Base-by-base conservation (phyloP, 1,284 basidiomycete species). In the Kwoniella shivajii region DNA sequence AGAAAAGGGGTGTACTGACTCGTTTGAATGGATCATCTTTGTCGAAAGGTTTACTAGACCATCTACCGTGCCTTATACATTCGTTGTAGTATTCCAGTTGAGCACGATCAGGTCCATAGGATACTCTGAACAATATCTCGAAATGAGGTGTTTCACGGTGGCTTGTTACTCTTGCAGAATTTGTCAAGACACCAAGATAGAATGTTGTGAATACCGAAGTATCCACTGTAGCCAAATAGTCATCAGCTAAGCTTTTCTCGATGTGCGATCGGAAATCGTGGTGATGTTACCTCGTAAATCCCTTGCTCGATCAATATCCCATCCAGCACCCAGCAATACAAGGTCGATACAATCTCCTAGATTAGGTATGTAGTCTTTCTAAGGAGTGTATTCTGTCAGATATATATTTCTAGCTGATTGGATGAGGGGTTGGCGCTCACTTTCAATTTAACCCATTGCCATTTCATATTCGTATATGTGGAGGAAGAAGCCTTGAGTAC, bases 291-390 rank as follows among this genome's bases (percentile, higher is more conserved):
- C 89, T 72, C 86, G 75, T 2, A 94, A 79, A 54, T 88, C 86
- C 44, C 88, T 78, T 3, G 83, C 92, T 9, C 92, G 82, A 34
- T 88, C 83, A 64, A 85, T 86, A 59, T 90, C 87, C 88, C 89
- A 92, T 0, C 83, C 79, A 13, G 86, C 89, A 1, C 85, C 92
- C 24, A 93, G 72, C 20, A 92, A 71, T 0, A 86, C 85, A 47
- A 93, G 81, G 72, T 93, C 90, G 13, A 92, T 69, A 11, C 84
- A 83, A 72, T 95, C 92, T n/a, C 90, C 90, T 42, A 88, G 81
- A 1, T 87, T 87, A 0, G 85, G 84, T 36, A 95, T 89, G 64
- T 92, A 93, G 71, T 94, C 92, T 70, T 82, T 84, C 80, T 89
- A 79, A 81, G 27, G 31, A 30, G 34, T 18, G 10, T 2, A 18